Conservation (phyloP, 345 rosid species). For the Ailanthus altissimus region DNA sequence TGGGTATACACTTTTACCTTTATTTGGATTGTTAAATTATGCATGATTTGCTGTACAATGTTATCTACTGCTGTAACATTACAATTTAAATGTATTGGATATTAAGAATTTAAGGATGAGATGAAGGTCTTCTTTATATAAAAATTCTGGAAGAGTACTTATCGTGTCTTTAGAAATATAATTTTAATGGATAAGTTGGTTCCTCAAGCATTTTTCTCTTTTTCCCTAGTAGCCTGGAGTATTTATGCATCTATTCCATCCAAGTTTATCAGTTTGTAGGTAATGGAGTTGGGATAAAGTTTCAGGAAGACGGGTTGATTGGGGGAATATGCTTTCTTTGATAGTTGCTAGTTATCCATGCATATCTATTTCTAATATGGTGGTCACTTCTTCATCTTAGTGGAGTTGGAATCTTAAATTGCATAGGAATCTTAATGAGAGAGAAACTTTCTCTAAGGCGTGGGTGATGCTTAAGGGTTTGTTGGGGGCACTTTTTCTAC, state of each 20-base stretch:
- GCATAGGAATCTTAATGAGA: not conserved
- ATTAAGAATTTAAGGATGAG: conserved; percentile 6
- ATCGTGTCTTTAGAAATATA: not conserved
- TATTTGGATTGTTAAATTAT: conserved; percentile 7
- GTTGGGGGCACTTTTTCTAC: not conserved
- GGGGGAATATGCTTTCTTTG: not conserved
- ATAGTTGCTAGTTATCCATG: not conserved
- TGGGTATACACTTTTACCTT: not conserved
- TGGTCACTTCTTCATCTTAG: not conserved
- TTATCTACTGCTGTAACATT: not conserved
- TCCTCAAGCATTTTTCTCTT: not conserved
- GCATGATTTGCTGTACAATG: not conserved
- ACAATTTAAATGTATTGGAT: not conserved
- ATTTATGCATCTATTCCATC: not conserved
- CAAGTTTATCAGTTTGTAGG: not conserved
- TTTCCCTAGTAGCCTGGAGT: not conserved
- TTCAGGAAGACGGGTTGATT: not conserved
- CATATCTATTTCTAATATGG: not conserved
- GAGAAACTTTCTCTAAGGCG: not conserved
- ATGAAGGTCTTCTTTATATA: not conserved
- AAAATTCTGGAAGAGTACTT: not conserved
- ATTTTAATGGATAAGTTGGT: not conserved
- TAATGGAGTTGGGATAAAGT: not conserved
- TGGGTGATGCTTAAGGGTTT: not conserved
- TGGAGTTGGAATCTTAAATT: not conserved